Percentiles rank a stretch among this genome's conserved stretches.
These are phyloP conservation scores for Manihot esculenta DNA, from an alignment of 441 rosid species.

Conservation along the genomic window DNA sequence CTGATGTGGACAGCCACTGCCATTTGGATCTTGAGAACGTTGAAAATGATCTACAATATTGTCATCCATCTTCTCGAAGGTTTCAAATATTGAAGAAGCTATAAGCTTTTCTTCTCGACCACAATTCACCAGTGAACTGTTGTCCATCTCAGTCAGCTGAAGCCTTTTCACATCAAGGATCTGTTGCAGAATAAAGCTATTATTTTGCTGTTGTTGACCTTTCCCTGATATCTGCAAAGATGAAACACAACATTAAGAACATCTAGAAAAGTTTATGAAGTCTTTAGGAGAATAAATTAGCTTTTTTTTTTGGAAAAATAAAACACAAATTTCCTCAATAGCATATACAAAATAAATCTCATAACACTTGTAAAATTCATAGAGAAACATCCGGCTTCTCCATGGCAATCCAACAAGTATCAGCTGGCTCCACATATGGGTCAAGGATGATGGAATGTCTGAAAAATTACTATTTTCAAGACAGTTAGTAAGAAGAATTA, in stretches of 20 bases:
- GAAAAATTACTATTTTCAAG: background rate
- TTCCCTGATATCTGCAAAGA: constrained; percentile 34
- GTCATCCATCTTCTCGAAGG: constrained; percentile 24
- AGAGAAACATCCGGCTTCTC: background rate
- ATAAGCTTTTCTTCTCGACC: constrained; percentile 31
- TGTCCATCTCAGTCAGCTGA: constrained; percentile 45
- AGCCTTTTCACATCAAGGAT: constrained; percentile 65
- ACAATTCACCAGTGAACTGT: constrained; percentile 19
- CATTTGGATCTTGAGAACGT: constrained; percentile 29
- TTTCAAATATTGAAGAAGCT: constrained; percentile 24
- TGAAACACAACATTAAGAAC: constrained; percentile 17
- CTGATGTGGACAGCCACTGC: constrained; percentile 28
- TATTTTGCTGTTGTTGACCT: constrained; percentile 40
- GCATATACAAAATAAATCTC: no score
- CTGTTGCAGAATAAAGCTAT: constrained; percentile 58
- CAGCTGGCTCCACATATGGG: background rate
- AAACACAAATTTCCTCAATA: background rate
- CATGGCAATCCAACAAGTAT: background rate
- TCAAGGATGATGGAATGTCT: background rate
- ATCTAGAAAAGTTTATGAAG: background rate
- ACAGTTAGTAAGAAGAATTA: background rate
- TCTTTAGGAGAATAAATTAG: background rate
- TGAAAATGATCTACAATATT: constrained; percentile 25
- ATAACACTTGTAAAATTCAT: background rate
- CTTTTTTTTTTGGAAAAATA: background rate